phyloP scores from a whole-genome alignment of 2,329 filamentous ascomycete species.

The Cryphonectria parasitica region DNA sequence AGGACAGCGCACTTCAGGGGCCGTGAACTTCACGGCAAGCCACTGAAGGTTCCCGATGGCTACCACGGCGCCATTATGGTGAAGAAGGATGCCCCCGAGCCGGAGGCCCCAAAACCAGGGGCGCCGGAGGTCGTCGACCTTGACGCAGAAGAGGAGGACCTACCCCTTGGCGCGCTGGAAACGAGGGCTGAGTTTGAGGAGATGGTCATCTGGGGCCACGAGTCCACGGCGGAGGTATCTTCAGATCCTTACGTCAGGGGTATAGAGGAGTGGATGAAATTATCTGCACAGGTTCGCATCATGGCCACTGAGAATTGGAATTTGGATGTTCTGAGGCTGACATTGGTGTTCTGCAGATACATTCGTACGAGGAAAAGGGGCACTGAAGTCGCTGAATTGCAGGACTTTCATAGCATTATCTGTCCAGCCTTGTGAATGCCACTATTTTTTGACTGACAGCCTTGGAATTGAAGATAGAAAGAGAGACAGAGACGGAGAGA shows the following conservation, averaged over 20 bases:
- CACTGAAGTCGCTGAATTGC: neutral
- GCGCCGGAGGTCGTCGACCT: slow-evolving; percentile 36
- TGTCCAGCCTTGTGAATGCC: too few species aligned
- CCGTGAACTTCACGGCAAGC: slow-evolving; percentile 73
- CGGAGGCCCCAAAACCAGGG: slow-evolving; percentile 37
- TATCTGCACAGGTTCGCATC: slow-evolving; percentile 55
- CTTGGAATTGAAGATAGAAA: neutral
- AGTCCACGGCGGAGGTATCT: slow-evolving; percentile 62
- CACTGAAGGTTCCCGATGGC: slow-evolving; percentile 68
- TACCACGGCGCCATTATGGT: slow-evolving; percentile 69
- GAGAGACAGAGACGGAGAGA: neutral
- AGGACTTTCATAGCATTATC: neutral
- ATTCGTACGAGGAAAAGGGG: slow-evolving; percentile 23
- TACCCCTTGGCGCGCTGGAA: slow-evolving; percentile 61
- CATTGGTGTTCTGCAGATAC: slow-evolving; percentile 18
- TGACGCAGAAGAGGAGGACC: slow-evolving; percentile 49
- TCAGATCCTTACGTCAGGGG: slow-evolving; percentile 74
- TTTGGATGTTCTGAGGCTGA: neutral
- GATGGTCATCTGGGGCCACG: slow-evolving; percentile 85
- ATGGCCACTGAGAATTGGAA: neutral
- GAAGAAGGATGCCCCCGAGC: slow-evolving; percentile 44
- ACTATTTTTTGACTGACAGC: neutral
- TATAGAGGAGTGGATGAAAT: slow-evolving; percentile 78
- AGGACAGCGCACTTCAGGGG: slow-evolving; percentile 75
- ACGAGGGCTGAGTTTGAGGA: slow-evolving; percentile 72